Evolutionary conservation across 2,329 filamentous ascomycete species (phyloP).

Genomic region (Cordyceps militaris): DNA sequence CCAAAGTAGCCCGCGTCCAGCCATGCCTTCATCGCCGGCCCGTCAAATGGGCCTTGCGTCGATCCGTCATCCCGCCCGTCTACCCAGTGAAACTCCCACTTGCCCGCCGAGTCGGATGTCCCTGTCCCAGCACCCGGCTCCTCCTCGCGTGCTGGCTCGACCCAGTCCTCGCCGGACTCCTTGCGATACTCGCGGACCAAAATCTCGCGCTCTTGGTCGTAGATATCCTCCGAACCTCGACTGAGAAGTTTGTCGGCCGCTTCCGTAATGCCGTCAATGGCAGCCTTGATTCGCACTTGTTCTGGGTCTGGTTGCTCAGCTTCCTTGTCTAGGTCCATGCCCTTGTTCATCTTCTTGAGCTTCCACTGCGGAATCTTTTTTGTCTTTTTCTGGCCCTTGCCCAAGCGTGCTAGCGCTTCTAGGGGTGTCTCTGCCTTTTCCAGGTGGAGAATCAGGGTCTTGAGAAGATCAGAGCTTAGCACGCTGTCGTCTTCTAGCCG

Average conservation of each 20-base stretch:
- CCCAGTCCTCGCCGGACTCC: constrained; percentile 85
- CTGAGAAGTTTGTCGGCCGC: constrained; percentile 82
- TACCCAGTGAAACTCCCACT: constrained; percentile 89
- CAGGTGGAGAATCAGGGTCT: constrained; percentile 62
- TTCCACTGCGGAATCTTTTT: constrained; percentile 58
- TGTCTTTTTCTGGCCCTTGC: constrained; percentile 57
- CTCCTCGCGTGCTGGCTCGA: constrained; percentile 32
- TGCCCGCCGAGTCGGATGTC: constrained; percentile 25
- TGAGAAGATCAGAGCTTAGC: constrained; percentile 66
- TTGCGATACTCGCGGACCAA: constrained; percentile 75
- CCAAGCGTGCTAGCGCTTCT: constrained; percentile 78
- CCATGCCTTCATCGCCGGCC: constrained; percentile 82
- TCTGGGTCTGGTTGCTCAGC: constrained; percentile 62
- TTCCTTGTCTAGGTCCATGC: constrained; percentile 60
- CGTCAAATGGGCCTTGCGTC: constrained; percentile 82
- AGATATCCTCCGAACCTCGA: constrained; percentile 81
- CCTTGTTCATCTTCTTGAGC: constrained; percentile 58
- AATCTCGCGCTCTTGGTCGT: constrained; percentile 78
- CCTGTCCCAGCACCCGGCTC: constrained; percentile 66
- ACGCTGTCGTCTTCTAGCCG: constrained; percentile 68
- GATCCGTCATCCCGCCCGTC: constrained; percentile 75
- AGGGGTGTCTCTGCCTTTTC: constrained; percentile 79
- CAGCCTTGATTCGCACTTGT: constrained; percentile 61
- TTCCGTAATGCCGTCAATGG: constrained; percentile 77
- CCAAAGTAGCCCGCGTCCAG: constrained; percentile 87